Evolutionary conservation across 257 asterid genomes (phyloP), one percentile per base, ranked within the genome.

Genomic region (Gentiana dahurica): DNA sequence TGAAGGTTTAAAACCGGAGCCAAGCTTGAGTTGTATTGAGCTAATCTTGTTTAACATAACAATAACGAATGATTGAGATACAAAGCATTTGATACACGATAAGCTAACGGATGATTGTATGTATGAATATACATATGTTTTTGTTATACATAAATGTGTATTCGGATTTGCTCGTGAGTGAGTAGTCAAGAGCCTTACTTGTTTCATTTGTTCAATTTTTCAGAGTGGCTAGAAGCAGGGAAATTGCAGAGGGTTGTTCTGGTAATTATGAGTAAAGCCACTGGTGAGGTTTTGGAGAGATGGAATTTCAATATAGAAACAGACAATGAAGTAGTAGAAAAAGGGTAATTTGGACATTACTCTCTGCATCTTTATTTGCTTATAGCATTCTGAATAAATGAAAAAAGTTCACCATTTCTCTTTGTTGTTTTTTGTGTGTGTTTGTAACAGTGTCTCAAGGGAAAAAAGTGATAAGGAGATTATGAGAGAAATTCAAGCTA

Each of bases 401-500:
- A 7, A 5, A 6, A 3, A 32, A 1, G 15, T 37, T 53, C 37
- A n/a, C n/a, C n/a, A 13, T 49, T 49, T 24, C 8, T 36, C 9
- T 35, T 33, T 13, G 12, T 10, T 57, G 12, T 10, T 57, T 48
- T 55, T 33, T 39, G 2, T 2, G 12, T 11, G 32, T 55, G 32
- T 49, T 39, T 39, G 44, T 41, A 50, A 39, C 77, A 90, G 96
- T 49, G 85, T 77, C 45, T 75, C 94, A 12, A 74, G 89, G 77
- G 98, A 90, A 78, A 90, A 90, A 75, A 84, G 96, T 62, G 96
- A 90, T 51, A 87, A 87, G 67, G 95, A 90, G 68, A 90, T 90
- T 4, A 90, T 90, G 98, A 79, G 96, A 69, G 98, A 90, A 63
- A 90, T 90, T 69, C 98, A 90, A 66, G 98, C 98, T 5, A 90